Conservation (phyloP, 2,329 filamentous ascomycete genomes). For the Apiospora arundinis region DNA sequence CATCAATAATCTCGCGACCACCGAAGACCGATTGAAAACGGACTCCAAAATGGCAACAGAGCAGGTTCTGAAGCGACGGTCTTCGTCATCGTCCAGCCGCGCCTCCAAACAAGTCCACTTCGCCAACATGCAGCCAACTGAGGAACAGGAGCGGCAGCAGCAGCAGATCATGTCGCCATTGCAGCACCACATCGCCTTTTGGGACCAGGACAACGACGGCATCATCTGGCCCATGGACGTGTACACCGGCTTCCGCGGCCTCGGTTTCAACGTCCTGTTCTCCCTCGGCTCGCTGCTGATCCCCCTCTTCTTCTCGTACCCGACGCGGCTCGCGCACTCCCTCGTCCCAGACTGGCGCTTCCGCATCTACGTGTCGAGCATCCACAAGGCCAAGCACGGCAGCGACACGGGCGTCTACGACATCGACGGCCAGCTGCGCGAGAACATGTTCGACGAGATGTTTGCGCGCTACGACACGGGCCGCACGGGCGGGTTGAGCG, state of each 20-base stretch:
- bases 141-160: not conserved
- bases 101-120: not conserved
- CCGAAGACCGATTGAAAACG: too few relatives aligned
- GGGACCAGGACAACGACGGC: constrained; percentile 48
- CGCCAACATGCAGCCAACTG: not conserved
- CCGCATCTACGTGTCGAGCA: constrained; percentile 44
- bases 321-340: constrained; percentile 45
- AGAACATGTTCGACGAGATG: constrained; percentile 25
- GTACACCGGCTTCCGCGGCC: constrained; percentile 45
- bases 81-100: not conserved
- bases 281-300: constrained; percentile 47
- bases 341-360: constrained; percentile 46
- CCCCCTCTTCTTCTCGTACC: constrained; percentile 52
- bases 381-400: constrained; percentile 49
- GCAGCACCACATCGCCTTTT: constrained; percentile 50
- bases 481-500: constrained; percentile 22
- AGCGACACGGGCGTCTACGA: constrained; percentile 30
- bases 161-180: constrained; percentile 28
- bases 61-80: not conserved
- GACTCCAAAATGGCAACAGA: not conserved
- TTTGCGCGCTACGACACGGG: constrained; percentile 27
- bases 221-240: constrained; percentile 47
- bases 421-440: constrained; percentile 26
- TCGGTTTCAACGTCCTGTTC: constrained; percentile 48
- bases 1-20: not conserved